Percentiles rank a stretch among this genome's conserved stretches.
Conservation (phyloP, 1,139 yeast species). For the Kurtzmaniella quercitrusa region DNA sequence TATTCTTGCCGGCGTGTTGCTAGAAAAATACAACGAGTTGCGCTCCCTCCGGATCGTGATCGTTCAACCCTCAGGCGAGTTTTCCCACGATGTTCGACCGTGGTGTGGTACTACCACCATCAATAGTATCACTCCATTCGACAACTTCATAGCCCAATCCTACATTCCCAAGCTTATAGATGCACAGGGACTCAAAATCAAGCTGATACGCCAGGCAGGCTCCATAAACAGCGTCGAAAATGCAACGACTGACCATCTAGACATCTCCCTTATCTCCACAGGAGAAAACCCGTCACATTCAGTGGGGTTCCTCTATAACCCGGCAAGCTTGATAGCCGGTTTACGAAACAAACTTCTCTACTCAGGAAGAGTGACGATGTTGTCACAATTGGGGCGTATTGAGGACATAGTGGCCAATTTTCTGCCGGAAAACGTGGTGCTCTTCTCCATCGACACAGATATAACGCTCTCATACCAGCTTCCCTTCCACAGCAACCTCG, state of each 20-base stretch:
- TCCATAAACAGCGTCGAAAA: neutral
- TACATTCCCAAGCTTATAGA: neutral
- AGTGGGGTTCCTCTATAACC: conserved; percentile 15
- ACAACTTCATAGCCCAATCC: neutral
- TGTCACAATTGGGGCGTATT: neutral
- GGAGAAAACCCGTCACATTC: neutral
- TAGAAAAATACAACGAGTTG: conserved; percentile 8
- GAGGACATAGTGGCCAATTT: neutral
- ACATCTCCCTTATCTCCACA: neutral
- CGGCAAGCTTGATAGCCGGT: conserved; percentile 10
- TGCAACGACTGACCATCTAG: neutral
- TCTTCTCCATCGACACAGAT: neutral
- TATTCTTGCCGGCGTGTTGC: conserved; percentile 14
- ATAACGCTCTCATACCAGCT: too few relatives aligned
- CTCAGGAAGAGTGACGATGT: conserved; percentile 10
- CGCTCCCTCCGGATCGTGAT: conserved; percentile 11
- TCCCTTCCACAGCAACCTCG: neutral
- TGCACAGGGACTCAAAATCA: neutral
- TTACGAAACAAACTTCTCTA: conserved; percentile 8
- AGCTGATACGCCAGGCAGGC: neutral
- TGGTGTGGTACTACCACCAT: conserved; percentile 24
- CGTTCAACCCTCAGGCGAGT: conserved; percentile 6
- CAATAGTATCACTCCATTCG: conserved; percentile 6
- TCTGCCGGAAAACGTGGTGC: neutral
- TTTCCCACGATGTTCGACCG: conserved; percentile 12